Base-by-base conservation (phyloP, 495 filamentous ascomycete genomes). In the Diplogelasinospora grovesii region DNA sequence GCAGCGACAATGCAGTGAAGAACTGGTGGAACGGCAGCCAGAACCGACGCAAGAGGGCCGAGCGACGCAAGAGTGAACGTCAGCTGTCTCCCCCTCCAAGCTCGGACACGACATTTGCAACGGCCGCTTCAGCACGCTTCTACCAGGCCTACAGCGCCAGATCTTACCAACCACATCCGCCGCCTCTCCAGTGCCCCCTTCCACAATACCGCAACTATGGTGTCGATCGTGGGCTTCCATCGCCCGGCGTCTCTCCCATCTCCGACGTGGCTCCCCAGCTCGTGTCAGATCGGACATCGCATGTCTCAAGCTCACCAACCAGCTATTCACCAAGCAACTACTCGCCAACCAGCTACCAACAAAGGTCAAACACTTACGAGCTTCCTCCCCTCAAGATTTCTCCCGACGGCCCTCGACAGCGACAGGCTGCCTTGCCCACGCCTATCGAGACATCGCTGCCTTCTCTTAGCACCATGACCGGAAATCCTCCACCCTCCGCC, bases 1-100 rank as follows among this genome's bases (percentile, higher is more conserved):
- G 92, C 50, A 95, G 89, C 66, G 92, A 98, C 70, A 98, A 98
- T 56, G 85, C 86, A 22, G 89, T 98, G 36, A 98, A 98, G 77
- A 98, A 98, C 65, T 97, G 89, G 87, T 96, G 86, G 86, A 97
- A 98, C 63, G 90, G 92, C 23, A 85, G 85, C 56, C 82, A 86
- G 80, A 95, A 96, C 65, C 78, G 89, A 50, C 63, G 74, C 47
- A 53, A 68, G 59, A 50, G 64, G 16, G 14, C 21, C 13, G 50
- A 59, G 34, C 44, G 36, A 11, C 46, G 45, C 15, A 54, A 52
- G 41, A 15, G 25, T 8, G 15, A 53, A 21, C 36, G 43, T 0
- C 46, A 46, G 7, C 41, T 48, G 19, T 30, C 50, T 2, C 49
- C 53, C 8, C n/a, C n/a, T n/a, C n/a, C n/a, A n/a, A n/a, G n/a